These are phyloP conservation scores for Aureobasidium pullulans DNA, from an alignment of 2,329 filamentous ascomycete species.

Conservation along the genomic window DNA sequence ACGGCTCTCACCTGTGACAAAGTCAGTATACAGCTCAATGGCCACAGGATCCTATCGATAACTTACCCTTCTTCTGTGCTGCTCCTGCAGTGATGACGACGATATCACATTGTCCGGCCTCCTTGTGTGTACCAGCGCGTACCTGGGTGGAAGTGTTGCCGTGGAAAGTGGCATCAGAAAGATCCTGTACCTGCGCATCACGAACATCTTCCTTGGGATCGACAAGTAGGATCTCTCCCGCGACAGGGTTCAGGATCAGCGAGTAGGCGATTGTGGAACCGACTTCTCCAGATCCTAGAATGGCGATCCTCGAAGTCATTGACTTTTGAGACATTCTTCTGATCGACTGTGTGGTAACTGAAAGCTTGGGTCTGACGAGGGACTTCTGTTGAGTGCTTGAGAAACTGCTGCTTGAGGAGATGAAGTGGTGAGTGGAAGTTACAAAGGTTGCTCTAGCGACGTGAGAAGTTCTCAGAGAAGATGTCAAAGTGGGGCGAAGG, in stretches of 20 bases:
- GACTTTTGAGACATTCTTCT: constrained; percentile 8
- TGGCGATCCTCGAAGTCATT: constrained; percentile 32
- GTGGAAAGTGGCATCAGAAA: constrained; percentile 44
- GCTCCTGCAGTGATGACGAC: constrained; percentile 49
- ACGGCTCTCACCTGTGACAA: constrained; percentile 31
- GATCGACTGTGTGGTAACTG: not conserved
- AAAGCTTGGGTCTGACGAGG: not conserved
- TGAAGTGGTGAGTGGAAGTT: constrained; percentile 2
- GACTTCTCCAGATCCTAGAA: constrained; percentile 46
- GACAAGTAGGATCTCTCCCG: constrained; percentile 46
- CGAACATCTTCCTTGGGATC: constrained; percentile 42
- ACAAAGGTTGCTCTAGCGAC: not conserved
- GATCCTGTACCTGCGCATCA: constrained; percentile 46
- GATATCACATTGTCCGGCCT: constrained; percentile 48
- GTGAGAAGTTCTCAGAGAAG: not conserved
- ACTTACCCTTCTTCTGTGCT: constrained; percentile 37
- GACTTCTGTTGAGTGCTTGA: not conserved
- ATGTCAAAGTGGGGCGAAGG: not conserved
- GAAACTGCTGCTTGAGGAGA: not conserved
- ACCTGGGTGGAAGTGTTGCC: constrained; percentile 38
- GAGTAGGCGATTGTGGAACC: constrained; percentile 46
- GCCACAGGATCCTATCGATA: not conserved
- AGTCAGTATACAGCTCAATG: not conserved
- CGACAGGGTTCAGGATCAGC: constrained; percentile 44
- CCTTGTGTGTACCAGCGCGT: constrained; percentile 37